Conservation (phyloP, 805 yeast species). For the Hanseniaspora meyeri region DNA sequence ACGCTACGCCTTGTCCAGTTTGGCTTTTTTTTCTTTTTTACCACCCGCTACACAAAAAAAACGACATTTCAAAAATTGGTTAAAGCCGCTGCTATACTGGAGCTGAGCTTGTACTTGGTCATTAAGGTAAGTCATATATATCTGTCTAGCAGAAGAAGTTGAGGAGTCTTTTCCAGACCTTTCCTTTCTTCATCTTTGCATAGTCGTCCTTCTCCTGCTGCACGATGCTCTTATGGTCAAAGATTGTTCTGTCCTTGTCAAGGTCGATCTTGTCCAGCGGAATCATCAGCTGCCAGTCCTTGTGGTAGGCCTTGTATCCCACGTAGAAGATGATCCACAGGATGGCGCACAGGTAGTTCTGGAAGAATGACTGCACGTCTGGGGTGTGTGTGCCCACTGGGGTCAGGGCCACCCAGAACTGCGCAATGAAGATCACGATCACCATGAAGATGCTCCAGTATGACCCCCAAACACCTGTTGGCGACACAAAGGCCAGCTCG, state of each 20-base stretch:
- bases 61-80: too few species aligned
- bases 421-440: slow-evolving; percentile 48
- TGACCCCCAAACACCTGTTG: slow-evolving; percentile 53
- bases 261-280: slow-evolving; percentile 32
- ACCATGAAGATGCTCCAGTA: slow-evolving; percentile 43
- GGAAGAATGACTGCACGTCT: slow-evolving; percentile 37
- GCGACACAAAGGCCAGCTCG: slow-evolving; percentile 53
- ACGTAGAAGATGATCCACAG: slow-evolving; percentile 34
- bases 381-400: slow-evolving; percentile 36
- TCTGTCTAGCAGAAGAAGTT: background rate
- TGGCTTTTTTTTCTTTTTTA: too few species aligned
- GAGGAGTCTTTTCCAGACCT: background rate
- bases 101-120: too few species aligned
- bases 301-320: slow-evolving; percentile 37
- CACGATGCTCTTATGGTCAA: slow-evolving; percentile 26
- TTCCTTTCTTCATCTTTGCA: slow-evolving; percentile 22
- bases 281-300: slow-evolving; percentile 27
- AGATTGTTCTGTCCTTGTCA: slow-evolving; percentile 32
- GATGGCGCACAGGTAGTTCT: slow-evolving; percentile 38
- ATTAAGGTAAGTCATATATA: too few species aligned
- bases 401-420: slow-evolving; percentile 63
- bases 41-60: too few species aligned
- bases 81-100: too few species aligned
- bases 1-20: too few species aligned
- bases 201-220: slow-evolving; percentile 27